Conservation (phyloP, 2,329 filamentous ascomycete species). For the Neonectria coccinea region DNA sequence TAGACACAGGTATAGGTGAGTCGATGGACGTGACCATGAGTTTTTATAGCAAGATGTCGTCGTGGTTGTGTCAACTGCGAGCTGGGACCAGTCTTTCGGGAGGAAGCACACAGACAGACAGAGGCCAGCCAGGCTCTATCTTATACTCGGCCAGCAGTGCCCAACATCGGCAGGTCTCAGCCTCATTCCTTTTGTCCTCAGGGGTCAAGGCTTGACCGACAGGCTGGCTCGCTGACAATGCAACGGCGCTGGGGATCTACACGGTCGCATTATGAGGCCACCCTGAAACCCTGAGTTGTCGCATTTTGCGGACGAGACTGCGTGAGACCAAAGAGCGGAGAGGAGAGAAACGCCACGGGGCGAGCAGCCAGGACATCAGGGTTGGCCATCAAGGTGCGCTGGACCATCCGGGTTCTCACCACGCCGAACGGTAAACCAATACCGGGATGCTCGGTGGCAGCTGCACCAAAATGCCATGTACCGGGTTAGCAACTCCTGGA, state of each 20-base stretch:
- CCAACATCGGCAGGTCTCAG: slow-evolving; percentile 15
- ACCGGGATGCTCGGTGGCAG: background rate
- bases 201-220: background rate
- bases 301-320: slow-evolving; percentile 13
- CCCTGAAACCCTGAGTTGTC: background rate
- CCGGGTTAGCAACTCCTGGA: slow-evolving; percentile 5
- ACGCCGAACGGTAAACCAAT: slow-evolving; percentile 5
- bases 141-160: slow-evolving; percentile 20
- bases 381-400: slow-evolving; percentile 45
- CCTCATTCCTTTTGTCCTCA: slow-evolving; percentile 17
- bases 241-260: slow-evolving; percentile 20
- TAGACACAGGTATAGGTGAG: background rate
- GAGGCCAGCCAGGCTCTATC: slow-evolving; percentile 20
- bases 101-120: background rate
- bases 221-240: slow-evolving; percentile 15
- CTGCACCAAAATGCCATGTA: background rate
- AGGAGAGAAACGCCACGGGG: background rate
- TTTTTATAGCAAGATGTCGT: background rate
- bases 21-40: background rate
- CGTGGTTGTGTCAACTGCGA: background rate
- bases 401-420: slow-evolving; percentile 45
- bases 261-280: background rate
- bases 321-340: background rate
- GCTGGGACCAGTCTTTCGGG: slow-evolving; percentile 3
- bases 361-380: slow-evolving; percentile 39